phyloP scores from a whole-genome alignment of 1,139 yeast species.

The Sugiyamaella novakii region DNA sequence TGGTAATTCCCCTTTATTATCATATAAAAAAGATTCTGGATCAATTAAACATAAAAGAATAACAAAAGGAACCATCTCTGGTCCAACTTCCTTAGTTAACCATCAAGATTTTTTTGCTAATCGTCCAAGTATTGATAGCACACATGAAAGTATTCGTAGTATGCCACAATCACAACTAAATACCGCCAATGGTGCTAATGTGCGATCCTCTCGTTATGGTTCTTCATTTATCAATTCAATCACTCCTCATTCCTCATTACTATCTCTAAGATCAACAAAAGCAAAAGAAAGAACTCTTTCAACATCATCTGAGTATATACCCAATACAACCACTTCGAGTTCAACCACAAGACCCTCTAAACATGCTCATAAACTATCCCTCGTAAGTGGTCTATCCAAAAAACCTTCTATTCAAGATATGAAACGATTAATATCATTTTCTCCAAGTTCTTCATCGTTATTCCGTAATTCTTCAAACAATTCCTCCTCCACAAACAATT shows the following conservation, averaged over 20 bases:
- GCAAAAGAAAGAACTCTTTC: slow-evolving; percentile 17
- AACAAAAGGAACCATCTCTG: slow-evolving; percentile 32
- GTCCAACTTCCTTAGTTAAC: slow-evolving; percentile 33
- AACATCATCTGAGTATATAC: background rate
- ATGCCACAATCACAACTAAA: slow-evolving; percentile 16
- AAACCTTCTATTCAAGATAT: slow-evolving; percentile 27
- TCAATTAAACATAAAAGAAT: slow-evolving; percentile 28
- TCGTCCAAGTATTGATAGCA: slow-evolving; percentile 22
- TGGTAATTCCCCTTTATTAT: slow-evolving; percentile 21
- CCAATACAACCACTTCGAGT: background rate
- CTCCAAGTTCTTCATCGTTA: slow-evolving; percentile 22
- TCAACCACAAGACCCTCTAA: slow-evolving; percentile 4
- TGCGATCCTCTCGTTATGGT: slow-evolving; percentile 21
- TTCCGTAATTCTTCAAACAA: slow-evolving; percentile 18
- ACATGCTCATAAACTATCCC: slow-evolving; percentile 22
- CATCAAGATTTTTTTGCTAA: slow-evolving; percentile 31
- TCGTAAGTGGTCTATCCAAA: slow-evolving; percentile 19
- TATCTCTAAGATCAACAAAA: slow-evolving; percentile 21
- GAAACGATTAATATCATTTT: slow-evolving; percentile 26
- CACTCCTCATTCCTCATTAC: slow-evolving; percentile 21
- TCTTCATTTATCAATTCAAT: slow-evolving; percentile 28
- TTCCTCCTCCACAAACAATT: slow-evolving; percentile 1
- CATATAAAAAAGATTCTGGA: slow-evolving; percentile 33
- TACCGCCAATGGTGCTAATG: background rate
- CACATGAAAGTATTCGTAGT: slow-evolving; percentile 6